These are phyloP conservation scores for Boechera stricta DNA, from an alignment of 345 rosid genomes.

Conservation along the genomic window DNA sequence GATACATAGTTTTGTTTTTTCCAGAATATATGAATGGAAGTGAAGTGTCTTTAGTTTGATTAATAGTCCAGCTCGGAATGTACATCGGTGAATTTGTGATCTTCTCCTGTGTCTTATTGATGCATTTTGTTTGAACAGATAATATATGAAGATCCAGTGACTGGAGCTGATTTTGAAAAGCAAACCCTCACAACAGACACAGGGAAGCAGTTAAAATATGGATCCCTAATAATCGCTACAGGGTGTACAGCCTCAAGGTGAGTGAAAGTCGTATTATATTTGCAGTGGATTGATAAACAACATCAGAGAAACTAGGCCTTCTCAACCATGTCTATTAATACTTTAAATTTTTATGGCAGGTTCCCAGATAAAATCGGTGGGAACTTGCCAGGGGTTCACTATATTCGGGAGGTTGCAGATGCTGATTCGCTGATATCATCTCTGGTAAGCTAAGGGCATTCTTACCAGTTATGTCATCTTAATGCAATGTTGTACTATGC, in stretches of 20 bases:
- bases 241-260: conserved; percentile 96
- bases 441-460: conserved; percentile 57
- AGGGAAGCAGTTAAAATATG: conserved; percentile 89
- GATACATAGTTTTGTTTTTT: conserved; percentile 11
- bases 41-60: conserved; percentile 9
- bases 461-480: conserved; percentile 19
- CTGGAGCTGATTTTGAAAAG: conserved; percentile 70
- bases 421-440: conserved; percentile 83
- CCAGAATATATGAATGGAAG: conserved; percentile 1
- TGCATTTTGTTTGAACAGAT: conserved; percentile 49
- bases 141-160: conserved; percentile 86
- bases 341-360: conserved; percentile 47
- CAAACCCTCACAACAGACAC: conserved; percentile 80
- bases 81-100: conserved; percentile 8
- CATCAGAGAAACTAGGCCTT: background rate
- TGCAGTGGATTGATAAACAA: background rate
- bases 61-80: background rate
- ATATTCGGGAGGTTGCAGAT: conserved; percentile 91
- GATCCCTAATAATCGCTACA: conserved; percentile 85
- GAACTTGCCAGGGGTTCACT: conserved; percentile 87
- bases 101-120: background rate
- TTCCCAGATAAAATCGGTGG: conserved; percentile 96
- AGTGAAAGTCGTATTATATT: background rate
- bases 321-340: background rate
- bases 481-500: conserved; percentile 15